Conservation (phyloP, 768 basidiomycete species). For the Tylopilus plumbeoviolaceoides region DNA sequence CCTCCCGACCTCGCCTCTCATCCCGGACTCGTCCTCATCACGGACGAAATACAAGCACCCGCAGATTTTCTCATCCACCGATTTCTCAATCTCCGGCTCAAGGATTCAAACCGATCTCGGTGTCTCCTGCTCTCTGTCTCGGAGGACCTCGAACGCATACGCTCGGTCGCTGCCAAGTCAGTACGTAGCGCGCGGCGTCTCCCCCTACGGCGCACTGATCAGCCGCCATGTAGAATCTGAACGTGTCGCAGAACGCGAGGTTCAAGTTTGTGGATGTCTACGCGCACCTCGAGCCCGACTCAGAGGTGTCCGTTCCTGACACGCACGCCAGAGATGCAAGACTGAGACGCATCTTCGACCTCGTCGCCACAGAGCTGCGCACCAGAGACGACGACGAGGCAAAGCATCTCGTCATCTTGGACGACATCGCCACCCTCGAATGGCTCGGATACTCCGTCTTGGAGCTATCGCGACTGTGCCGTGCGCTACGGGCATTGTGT, state of each 20-base stretch:
- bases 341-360: slow-evolving; percentile 36
- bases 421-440: slow-evolving; percentile 62
- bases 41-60: slow-evolving; percentile 67
- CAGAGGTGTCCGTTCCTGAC: slow-evolving; percentile 6
- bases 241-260: slow-evolving; percentile 33
- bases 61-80: slow-evolving; percentile 70
- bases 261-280: slow-evolving; percentile 56
- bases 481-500: slow-evolving; percentile 57
- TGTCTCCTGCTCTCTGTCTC: slow-evolving; percentile 57
- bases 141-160: slow-evolving; percentile 57
- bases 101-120: slow-evolving; percentile 33
- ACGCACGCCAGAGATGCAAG: slow-evolving; percentile 4
- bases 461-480: slow-evolving; percentile 53
- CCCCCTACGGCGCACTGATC: neutral
- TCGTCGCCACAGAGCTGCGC: slow-evolving; percentile 29
- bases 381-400: slow-evolving; percentile 2
- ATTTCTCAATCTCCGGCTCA: slow-evolving; percentile 48
- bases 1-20: slow-evolving; percentile 49
- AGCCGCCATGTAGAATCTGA: slow-evolving; percentile 28
- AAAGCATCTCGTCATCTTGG: slow-evolving; percentile 55
- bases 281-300: slow-evolving; percentile 31
- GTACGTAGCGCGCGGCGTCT: slow-evolving; percentile 38
- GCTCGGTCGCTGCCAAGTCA: slow-evolving; percentile 56
- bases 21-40: slow-evolving; percentile 54
- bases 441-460: slow-evolving; percentile 61